These are phyloP conservation scores for Vigna nakashimae DNA, from an alignment of 306 rosid species.

Conservation along the genomic window DNA sequence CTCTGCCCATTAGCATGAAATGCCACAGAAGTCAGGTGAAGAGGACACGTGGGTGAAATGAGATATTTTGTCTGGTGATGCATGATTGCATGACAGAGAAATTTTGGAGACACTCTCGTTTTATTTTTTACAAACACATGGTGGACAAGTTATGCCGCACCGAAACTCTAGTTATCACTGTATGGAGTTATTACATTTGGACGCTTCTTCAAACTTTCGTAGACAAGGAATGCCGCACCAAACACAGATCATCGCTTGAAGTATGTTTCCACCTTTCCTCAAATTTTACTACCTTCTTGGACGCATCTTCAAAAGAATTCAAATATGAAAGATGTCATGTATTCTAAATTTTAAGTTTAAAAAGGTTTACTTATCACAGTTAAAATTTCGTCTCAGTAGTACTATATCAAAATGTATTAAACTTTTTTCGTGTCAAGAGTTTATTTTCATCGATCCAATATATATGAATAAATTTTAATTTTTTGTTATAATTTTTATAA, in stretches of 20 bases:
- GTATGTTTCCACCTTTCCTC: neutral
- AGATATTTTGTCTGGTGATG: neutral
- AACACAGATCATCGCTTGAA: neutral
- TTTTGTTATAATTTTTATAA: no score
- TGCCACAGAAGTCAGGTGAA: neutral
- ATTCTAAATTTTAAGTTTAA: no score
- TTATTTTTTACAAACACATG: constrained; percentile 19
- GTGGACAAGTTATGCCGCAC: constrained; percentile 28
- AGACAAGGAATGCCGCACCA: constrained; percentile 25
- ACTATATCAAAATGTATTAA: no score
- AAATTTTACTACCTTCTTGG: neutral
- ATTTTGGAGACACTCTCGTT: neutral
- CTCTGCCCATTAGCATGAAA: neutral
- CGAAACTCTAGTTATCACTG: neutral
- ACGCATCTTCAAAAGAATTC: neutral
- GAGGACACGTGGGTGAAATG: constrained; percentile 42
- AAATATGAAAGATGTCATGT: no score
- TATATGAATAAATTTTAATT: no score
- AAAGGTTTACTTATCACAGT: no score
- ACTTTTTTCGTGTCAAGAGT: no score
- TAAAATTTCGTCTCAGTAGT: no score
- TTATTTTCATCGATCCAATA: no score
- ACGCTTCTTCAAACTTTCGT: neutral
- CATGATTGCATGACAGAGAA: neutral
- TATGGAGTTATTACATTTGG: neutral